Conservation (phyloP, 2,329 filamentous ascomycete species). For the Claviceps sp. region DNA sequence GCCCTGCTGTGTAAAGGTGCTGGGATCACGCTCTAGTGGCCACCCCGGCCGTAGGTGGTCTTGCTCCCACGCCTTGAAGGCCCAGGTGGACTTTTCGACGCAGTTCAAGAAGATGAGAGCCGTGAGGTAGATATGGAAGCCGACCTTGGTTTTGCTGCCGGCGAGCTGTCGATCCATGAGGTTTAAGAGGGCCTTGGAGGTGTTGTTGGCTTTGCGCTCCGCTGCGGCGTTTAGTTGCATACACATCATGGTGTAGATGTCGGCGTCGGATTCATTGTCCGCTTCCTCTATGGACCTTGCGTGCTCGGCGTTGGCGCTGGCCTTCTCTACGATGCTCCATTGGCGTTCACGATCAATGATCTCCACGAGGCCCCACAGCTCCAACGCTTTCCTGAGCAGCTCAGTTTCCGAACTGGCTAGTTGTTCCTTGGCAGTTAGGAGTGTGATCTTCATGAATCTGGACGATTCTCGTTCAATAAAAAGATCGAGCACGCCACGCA, state of each 20-base stretch:
- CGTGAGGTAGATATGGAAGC: slow-evolving; percentile 48
- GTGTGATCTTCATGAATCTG: slow-evolving; percentile 43
- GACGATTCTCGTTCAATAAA: slow-evolving; percentile 48
- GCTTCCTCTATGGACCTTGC: slow-evolving; percentile 36
- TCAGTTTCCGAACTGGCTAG: slow-evolving; percentile 36
- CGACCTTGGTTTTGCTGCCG: slow-evolving; percentile 45
- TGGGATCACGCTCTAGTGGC: slow-evolving; percentile 45
- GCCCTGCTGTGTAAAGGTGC: slow-evolving; percentile 44
- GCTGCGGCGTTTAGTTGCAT: slow-evolving; percentile 52
- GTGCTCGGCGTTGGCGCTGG: slow-evolving; percentile 25
- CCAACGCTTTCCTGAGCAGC: slow-evolving; percentile 42
- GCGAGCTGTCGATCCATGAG: slow-evolving; percentile 48
- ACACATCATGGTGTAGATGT: slow-evolving; percentile 47
- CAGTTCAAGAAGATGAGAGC: slow-evolving; percentile 51
- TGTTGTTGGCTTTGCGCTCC: slow-evolving; percentile 48
- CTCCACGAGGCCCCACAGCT: slow-evolving; percentile 53
- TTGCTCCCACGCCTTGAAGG: slow-evolving; percentile 55
- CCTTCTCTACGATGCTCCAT: slow-evolving; percentile 42
- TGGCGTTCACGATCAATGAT: slow-evolving; percentile 51
- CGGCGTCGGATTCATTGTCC: slow-evolving; percentile 34
- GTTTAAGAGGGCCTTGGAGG: slow-evolving; percentile 43
- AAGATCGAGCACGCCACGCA: slow-evolving; percentile 42
- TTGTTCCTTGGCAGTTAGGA: slow-evolving; percentile 38
- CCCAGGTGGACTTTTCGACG: slow-evolving; percentile 55
- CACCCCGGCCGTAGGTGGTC: slow-evolving; percentile 44